Conservation (phyloP, 2,329 filamentous ascomycete species). For the Fonsecaea pedrosoi region DNA sequence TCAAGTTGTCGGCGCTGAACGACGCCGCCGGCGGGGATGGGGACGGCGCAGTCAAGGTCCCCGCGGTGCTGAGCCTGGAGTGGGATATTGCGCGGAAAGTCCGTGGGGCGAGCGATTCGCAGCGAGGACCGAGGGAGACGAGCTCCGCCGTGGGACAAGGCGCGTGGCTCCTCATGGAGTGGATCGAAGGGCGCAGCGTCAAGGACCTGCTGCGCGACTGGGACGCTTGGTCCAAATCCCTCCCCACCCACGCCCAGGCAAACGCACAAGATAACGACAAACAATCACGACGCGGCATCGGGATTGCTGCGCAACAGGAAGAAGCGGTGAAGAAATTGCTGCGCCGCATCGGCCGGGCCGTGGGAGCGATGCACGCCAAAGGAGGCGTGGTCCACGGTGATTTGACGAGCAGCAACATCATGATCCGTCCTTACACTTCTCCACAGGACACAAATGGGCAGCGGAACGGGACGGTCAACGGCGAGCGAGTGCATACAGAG, state of each 20-base stretch:
- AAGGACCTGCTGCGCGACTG: constrained; percentile 72
- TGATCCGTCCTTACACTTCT: constrained; percentile 64
- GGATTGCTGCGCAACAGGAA: constrained; percentile 49
- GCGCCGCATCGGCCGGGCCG: constrained; percentile 70
- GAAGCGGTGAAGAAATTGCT: constrained; percentile 67
- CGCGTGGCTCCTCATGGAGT: constrained; percentile 84
- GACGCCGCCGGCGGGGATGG: constrained; percentile 45
- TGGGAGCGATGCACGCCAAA: constrained; percentile 79
- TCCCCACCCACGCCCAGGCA: constrained; percentile 38
- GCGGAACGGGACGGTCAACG: constrained; percentile 35
- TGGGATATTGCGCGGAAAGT: constrained; percentile 51
- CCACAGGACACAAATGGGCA: constrained; percentile 32
- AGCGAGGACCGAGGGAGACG: constrained; percentile 49
- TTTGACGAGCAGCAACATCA: constrained; percentile 96
- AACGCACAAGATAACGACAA: constrained; percentile 38
- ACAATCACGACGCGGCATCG: background rate
- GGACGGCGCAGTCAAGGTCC: constrained; percentile 70
- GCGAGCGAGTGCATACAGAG: background rate
- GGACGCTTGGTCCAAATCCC: constrained; percentile 59
- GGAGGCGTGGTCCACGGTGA: constrained; percentile 94
- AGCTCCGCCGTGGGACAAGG: constrained; percentile 66
- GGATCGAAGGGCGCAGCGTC: constrained; percentile 77
- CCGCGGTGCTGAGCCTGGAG: constrained; percentile 75
- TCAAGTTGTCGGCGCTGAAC: constrained; percentile 67
- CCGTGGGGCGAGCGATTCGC: constrained; percentile 61